Percentiles rank a stretch among this genome's conserved stretches.
Conservation (phyloP, 2,329 filamentous ascomycete species). For the Hypoxylon sp. region DNA sequence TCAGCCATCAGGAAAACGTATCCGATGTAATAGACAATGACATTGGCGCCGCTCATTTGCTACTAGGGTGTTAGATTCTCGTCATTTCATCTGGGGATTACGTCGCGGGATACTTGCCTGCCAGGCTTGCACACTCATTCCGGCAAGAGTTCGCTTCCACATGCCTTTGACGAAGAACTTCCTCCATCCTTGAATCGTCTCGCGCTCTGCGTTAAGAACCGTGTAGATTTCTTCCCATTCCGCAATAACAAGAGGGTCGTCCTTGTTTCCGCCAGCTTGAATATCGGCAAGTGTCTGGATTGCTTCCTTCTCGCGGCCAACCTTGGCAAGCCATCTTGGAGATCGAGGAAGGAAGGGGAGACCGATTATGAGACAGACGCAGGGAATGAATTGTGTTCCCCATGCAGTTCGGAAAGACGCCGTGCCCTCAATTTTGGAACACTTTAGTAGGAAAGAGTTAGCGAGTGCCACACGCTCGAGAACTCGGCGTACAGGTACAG, state of each 20-base stretch:
- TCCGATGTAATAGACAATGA: slow-evolving; percentile 70
- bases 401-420: slow-evolving; percentile 73
- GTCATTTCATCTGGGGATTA: not conserved
- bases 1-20: slow-evolving; percentile 72
- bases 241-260: slow-evolving; percentile 67
- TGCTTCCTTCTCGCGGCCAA: slow-evolving; percentile 69
- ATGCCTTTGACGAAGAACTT: slow-evolving; percentile 62
- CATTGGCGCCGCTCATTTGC: slow-evolving; percentile 65
- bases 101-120: slow-evolving; percentile 54
- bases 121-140: slow-evolving; percentile 69
- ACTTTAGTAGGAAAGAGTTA: slow-evolving; percentile 30
- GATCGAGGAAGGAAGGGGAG: slow-evolving; percentile 73
- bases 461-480: not conserved
- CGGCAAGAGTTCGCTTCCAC: slow-evolving; percentile 69
- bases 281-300: slow-evolving; percentile 67
- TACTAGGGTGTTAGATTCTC: slow-evolving; percentile 42
- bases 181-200: slow-evolving; percentile 53
- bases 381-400: slow-evolving; percentile 73
- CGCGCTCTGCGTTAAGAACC: slow-evolving; percentile 55
- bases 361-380: slow-evolving; percentile 67
- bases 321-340: slow-evolving; percentile 72
- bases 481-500: too few relatives aligned
- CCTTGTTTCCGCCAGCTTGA: slow-evolving; percentile 66
- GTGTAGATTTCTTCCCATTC: slow-evolving; percentile 67
- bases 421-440: slow-evolving; percentile 68